phyloP scores from a whole-genome alignment of 2,329 filamentous ascomycete genomes.

The Xylaria digitata region DNA sequence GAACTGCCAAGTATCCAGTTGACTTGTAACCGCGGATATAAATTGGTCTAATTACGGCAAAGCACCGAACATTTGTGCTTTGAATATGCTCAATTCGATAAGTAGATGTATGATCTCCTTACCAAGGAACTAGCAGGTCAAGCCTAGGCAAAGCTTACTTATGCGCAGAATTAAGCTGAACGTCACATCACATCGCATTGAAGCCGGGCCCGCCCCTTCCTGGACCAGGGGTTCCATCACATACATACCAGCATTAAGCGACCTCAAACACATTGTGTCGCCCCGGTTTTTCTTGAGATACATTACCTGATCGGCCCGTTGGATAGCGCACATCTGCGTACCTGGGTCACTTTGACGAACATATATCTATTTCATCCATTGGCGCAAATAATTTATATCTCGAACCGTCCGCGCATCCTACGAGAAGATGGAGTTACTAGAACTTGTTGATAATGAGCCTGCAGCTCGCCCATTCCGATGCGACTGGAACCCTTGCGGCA shows the following conservation, averaged over 20 bases:
- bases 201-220: slow-evolving; percentile 52
- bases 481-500: slow-evolving; percentile 60
- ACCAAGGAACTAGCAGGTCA: slow-evolving; percentile 22
- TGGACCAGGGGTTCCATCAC: slow-evolving; percentile 49
- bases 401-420: slow-evolving; percentile 36
- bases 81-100: slow-evolving; percentile 35
- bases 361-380: slow-evolving; percentile 46
- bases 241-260: slow-evolving; percentile 39
- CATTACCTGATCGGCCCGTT: slow-evolving; percentile 44
- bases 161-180: slow-evolving; percentile 49
- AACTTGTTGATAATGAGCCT: slow-evolving; percentile 72
- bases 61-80: slow-evolving; percentile 30
- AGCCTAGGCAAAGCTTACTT: slow-evolving; percentile 37
- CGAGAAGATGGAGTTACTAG: slow-evolving; percentile 70
- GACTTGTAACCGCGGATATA: not conserved
- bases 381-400: slow-evolving; percentile 33
- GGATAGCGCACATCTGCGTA: slow-evolving; percentile 28
- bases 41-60: slow-evolving; percentile 1
- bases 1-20: not conserved
- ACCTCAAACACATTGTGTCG: slow-evolving; percentile 47
- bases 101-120: slow-evolving; percentile 33
- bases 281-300: slow-evolving; percentile 42
- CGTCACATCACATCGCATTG: slow-evolving; percentile 53
- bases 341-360: slow-evolving; percentile 39
- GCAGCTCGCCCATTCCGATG: slow-evolving; percentile 72